Evolutionary conservation across 1,139 yeast species (phyloP).

Genomic region (Suzukiozyma palmioleophila): DNA sequence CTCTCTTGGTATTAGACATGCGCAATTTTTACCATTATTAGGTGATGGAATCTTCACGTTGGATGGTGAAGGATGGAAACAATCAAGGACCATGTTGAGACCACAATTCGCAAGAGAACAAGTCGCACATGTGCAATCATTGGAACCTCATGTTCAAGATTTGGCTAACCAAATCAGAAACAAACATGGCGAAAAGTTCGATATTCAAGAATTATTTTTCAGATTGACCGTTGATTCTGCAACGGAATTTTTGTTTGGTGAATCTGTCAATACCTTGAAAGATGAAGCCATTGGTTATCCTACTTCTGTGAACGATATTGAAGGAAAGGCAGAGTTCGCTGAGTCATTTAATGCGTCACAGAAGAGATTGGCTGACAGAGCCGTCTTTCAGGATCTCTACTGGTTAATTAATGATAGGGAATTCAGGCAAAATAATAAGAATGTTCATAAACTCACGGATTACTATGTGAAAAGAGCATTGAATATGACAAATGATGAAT

Average conservation of each 20-base stretch:
- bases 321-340: slow-evolving; percentile 36
- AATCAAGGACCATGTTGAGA: slow-evolving; percentile 52
- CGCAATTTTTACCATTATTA: slow-evolving; percentile 37
- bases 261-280: slow-evolving; percentile 40
- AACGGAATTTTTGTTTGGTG: slow-evolving; percentile 59
- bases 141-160: slow-evolving; percentile 45
- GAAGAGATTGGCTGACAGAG: slow-evolving; percentile 29
- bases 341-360: slow-evolving; percentile 41
- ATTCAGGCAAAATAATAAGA: slow-evolving; percentile 26
- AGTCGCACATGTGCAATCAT: slow-evolving; percentile 43
- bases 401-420: slow-evolving; percentile 25
- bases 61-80: slow-evolving; percentile 55
- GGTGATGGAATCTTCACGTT: slow-evolving; percentile 59
- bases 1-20: slow-evolving; percentile 46
- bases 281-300: slow-evolving; percentile 21
- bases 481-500: slow-evolving; percentile 23
- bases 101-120: slow-evolving; percentile 59
- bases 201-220: slow-evolving; percentile 47
- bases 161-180: slow-evolving; percentile 31
- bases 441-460: slow-evolving; percentile 31
- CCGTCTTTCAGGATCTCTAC: slow-evolving; percentile 32
- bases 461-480: slow-evolving; percentile 29
- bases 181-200: slow-evolving; percentile 30
- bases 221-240: slow-evolving; percentile 53
- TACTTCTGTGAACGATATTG: slow-evolving; percentile 14